A percentile compares a stretch with the other conserved stretches of the same genome.
Conservation (phyloP, 2,329 filamentous ascomycete species). For the Fusarium denticulatum region DNA sequence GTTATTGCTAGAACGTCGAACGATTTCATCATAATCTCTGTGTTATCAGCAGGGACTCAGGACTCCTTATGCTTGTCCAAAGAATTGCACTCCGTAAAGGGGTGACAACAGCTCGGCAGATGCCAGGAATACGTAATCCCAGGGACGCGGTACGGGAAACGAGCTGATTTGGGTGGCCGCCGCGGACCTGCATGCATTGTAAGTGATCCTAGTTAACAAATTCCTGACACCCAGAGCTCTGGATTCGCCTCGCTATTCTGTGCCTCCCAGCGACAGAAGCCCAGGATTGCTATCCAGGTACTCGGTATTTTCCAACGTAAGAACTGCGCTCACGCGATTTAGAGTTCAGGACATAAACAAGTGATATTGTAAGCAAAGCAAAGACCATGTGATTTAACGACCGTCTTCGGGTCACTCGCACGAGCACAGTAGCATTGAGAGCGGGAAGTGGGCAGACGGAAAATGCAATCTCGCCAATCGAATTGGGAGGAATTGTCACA, state of each 20-base stretch:
- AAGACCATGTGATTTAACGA: background rate
- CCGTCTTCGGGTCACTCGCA: background rate
- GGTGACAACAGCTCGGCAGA: background rate
- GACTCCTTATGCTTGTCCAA: no score
- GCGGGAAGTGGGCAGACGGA: background rate
- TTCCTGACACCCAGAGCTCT: background rate
- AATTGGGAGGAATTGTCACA: background rate
- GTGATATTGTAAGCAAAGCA: background rate
- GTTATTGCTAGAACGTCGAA: background rate
- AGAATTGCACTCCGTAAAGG: background rate
- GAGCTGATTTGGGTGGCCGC: background rate
- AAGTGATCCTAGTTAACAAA: background rate
- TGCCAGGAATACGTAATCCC: background rate
- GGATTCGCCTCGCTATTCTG: background rate
- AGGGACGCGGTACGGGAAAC: background rate
- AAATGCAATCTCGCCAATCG: background rate
- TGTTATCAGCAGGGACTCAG: background rate
- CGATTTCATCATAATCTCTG: background rate
- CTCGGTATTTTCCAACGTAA: background rate
- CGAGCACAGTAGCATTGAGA: background rate
- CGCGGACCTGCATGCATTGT: background rate
- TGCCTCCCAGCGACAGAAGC: background rate
- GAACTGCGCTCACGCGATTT: background rate
- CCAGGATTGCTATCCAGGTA: background rate
- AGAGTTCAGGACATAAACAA: background rate